phyloP scores from a whole-genome alignment of 1,139 yeast genomes.

The Nakaseomyces nivariensis region DNA sequence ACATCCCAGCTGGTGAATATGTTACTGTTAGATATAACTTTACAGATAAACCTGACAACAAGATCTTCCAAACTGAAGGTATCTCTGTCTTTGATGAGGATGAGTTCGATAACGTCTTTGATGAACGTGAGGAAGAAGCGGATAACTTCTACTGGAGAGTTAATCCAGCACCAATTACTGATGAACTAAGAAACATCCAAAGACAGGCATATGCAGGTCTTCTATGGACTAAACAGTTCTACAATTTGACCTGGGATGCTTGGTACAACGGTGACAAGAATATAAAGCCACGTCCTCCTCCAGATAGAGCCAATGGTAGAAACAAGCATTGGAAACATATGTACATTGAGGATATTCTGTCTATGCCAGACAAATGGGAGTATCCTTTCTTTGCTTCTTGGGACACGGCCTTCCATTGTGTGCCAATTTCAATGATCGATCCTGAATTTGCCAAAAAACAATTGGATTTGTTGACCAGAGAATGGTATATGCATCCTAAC shows the following conservation, averaged over 20 bases:
- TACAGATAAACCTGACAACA: conserved; percentile 31
- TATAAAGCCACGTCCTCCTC: conserved; percentile 63
- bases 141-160: conserved; percentile 90
- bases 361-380: conserved; percentile 95
- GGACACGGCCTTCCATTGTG: conserved; percentile 96
- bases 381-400: conserved; percentile 96
- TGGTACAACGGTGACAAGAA: conserved; percentile 88
- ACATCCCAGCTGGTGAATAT: conserved; percentile 79
- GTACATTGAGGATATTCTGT: conserved; percentile 79
- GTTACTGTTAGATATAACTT: conserved; percentile 80
- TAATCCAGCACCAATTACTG: conserved; percentile 77
- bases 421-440: conserved; percentile 90
- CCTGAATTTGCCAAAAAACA: conserved; percentile 91
- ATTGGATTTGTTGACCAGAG: conserved; percentile 77
- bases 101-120: conserved; percentile 63
- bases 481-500: conserved; percentile 98
- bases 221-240: conserved; percentile 91
- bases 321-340: conserved; percentile 85
- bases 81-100: conserved; percentile 62
- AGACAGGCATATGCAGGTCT: conserved; percentile 93
- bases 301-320: conserved; percentile 73
- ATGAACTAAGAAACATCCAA: conserved; percentile 75
- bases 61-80: conserved; percentile 21
- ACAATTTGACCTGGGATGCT: conserved; percentile 75
- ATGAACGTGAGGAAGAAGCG: conserved; percentile 76